Evolutionary conservation across 208 protist species (phyloP).

Genomic region (Leptomonas pyrrhocoris): DNA sequence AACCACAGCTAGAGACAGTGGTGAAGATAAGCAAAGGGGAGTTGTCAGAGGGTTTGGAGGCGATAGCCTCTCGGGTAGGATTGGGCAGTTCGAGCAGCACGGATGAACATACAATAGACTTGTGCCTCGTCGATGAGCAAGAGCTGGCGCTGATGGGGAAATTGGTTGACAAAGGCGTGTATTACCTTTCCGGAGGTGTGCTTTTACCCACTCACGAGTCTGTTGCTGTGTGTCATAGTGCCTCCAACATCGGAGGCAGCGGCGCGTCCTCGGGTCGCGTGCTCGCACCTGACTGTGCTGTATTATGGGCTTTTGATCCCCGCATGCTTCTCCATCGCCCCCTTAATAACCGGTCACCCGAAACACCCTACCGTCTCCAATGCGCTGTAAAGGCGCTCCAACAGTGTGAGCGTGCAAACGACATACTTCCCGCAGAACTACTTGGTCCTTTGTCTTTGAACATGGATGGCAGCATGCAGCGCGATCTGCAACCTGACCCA

Average conservation of each 20-base stretch:
- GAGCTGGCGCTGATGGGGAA: constrained; percentile 62
- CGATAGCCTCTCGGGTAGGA: constrained; percentile 49
- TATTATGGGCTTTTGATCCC: constrained; percentile 72
- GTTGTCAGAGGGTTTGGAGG: constrained; percentile 49
- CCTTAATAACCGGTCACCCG: constrained; percentile 52
- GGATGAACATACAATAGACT: not conserved
- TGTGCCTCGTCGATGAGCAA: constrained; percentile 60
- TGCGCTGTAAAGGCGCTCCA: constrained; percentile 62
- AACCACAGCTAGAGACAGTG: constrained; percentile 51
- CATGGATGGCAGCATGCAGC: constrained; percentile 9
- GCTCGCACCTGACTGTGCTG: constrained; percentile 46
- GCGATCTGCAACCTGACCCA: not conserved
- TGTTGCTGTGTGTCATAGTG: not conserved
- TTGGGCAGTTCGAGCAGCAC: constrained; percentile 23
- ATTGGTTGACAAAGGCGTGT: constrained; percentile 46
- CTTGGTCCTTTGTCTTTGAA: constrained; percentile 1
- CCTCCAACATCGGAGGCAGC: not conserved
- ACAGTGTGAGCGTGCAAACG: constrained; percentile 38
- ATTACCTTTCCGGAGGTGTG: constrained; percentile 63
- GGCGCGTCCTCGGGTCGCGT: no score
- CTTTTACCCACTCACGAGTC: not conserved
- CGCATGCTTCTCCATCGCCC: constrained; percentile 69
- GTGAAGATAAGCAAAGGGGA: constrained; percentile 59
- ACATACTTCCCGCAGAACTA: constrained; percentile 65
- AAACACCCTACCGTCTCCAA: constrained; percentile 71